phyloP scores from a whole-genome alignment of 2,329 filamentous ascomycete species.

The Didymella exigua region DNA sequence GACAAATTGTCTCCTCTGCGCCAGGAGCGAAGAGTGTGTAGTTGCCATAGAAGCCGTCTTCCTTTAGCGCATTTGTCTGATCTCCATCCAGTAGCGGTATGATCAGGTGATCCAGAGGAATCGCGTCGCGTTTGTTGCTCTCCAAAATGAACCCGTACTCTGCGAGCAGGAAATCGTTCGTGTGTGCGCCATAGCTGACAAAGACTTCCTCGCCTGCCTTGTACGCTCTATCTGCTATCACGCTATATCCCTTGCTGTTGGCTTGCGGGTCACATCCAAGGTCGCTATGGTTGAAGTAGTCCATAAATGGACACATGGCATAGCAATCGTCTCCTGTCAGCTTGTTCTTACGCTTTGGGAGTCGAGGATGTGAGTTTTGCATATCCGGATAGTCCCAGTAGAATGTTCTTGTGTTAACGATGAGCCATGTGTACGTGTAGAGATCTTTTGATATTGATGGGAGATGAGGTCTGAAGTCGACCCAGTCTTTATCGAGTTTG shows the following conservation, averaged over 20 bases:
- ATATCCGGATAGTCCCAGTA: slow-evolving; percentile 57
- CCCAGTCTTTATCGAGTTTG: slow-evolving; percentile 60
- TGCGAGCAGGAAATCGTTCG: slow-evolving; percentile 73
- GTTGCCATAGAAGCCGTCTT: slow-evolving; percentile 50
- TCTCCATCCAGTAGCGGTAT: slow-evolving; percentile 43
- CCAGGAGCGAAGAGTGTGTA: slow-evolving; percentile 34
- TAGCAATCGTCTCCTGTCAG: slow-evolving; percentile 63
- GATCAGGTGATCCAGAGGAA: slow-evolving; percentile 51
- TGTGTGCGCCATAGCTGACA: slow-evolving; percentile 72
- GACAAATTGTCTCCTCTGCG: slow-evolving; percentile 45
- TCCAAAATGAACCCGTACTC: slow-evolving; percentile 64
- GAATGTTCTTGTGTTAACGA: slow-evolving; percentile 66
- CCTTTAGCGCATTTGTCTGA: slow-evolving; percentile 47
- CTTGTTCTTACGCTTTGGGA: slow-evolving; percentile 50
- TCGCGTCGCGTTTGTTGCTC: slow-evolving; percentile 47
- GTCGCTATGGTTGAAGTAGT: slow-evolving; percentile 69
- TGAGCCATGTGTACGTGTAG: slow-evolving; percentile 64
- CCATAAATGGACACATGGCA: slow-evolving; percentile 73
- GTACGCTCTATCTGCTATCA: slow-evolving; percentile 60
- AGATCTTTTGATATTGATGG: slow-evolving; percentile 50
- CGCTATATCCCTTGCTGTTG: slow-evolving; percentile 58
- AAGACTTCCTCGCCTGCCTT: slow-evolving; percentile 67
- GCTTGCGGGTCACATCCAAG: slow-evolving; percentile 60
- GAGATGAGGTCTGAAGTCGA: slow-evolving; percentile 50
- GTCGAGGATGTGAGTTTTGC: slow-evolving; percentile 47